Evolutionary conservation across 768 basidiomycete genomes (phyloP).

Genomic region (Paxillus ammoniavirescens): DNA sequence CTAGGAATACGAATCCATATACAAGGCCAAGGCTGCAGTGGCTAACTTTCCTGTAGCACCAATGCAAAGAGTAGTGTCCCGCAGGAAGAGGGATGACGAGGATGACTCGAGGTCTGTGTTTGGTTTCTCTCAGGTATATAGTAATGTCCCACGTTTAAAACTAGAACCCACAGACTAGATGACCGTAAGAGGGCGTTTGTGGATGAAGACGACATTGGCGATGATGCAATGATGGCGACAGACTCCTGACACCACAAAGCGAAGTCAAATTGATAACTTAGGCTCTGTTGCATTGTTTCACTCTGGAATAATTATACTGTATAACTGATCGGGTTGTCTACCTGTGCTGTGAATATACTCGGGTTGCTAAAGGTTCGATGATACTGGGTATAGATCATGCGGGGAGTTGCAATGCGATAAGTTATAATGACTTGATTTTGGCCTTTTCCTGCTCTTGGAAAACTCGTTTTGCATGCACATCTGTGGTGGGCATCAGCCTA

Average conservation of each 20-base stretch:
- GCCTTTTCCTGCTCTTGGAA: slow-evolving; percentile 83
- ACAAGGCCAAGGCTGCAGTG: slow-evolving; percentile 73
- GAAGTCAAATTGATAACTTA: not conserved
- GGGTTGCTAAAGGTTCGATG: not conserved
- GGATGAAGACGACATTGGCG: slow-evolving; percentile 28
- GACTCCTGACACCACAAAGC: slow-evolving; percentile 16
- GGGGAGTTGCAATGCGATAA: not conserved
- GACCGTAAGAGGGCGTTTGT: slow-evolving; percentile 45
- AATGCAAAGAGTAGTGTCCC: slow-evolving; percentile 42
- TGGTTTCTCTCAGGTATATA: not conserved
- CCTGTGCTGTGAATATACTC: slow-evolving; percentile 13
- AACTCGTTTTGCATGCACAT: slow-evolving; percentile 77
- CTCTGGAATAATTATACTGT: slow-evolving; percentile 23
- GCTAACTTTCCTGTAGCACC: slow-evolving; percentile 50
- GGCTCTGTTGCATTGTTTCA: not conserved
- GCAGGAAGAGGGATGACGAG: slow-evolving; percentile 74
- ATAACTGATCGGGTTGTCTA: slow-evolving; percentile 18
- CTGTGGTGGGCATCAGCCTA: slow-evolving; percentile 37
- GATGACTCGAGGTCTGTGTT: slow-evolving; percentile 47
- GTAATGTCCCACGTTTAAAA: not conserved
- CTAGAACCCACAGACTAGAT: slow-evolving; percentile 29
- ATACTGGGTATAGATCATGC: slow-evolving; percentile 12
- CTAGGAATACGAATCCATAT: slow-evolving; percentile 93
- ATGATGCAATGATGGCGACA: slow-evolving; percentile 36
- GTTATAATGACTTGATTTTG: slow-evolving; percentile 73